Base-by-base conservation (phyloP, 2,329 filamentous ascomycete species). In the Plenodomus lindquistii region DNA sequence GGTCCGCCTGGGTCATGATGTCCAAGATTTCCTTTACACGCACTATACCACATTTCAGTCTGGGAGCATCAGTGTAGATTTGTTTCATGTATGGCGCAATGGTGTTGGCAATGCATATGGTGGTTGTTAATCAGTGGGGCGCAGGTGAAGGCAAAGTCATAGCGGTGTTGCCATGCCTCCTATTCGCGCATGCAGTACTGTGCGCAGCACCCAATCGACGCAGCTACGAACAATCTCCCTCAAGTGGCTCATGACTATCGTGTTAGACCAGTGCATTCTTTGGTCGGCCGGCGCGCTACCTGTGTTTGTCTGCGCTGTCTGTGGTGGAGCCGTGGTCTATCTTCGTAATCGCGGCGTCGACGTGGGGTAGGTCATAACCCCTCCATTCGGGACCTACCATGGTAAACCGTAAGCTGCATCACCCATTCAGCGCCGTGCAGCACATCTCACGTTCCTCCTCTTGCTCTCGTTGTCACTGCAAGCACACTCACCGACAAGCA, bases 51-150 rank as follows among this genome's bases (percentile, higher is more conserved):
- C 47, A 50, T 46, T 52, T 57, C 49, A 37, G 44, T 57, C 56
- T 46, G 42, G 48, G 50, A 54, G 52, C 52, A 54, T 54, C 44
- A 56, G 41, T 52, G 54, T 58, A 46, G 48, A 49, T 42, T 37
- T 44, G 44, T 37, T 48, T 60, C 40, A 24, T 44, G 52, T 50
- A 48, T 57, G 61, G 62, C 54, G 59, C 49, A 42, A 45, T 31
- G 55, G 52, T 57, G 57, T 63, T 62, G 49, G 44, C 45, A 55
- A 54, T 55, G 54, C 54, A 55, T 58, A 47, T 45, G 41, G 46
- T 31, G 6, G 27, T 31, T 15, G 11, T 31, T 31, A 31, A 13
- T 31, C 11, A 13, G 27, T 21, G 27, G 36, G 48, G 42, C 38
- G 51, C 17, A 41, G 46, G 41, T 22, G 39, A 31, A 27, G 37